Base-by-base conservation (phyloP, 2,329 filamentous ascomycete genomes). In the Microdochium paspali region DNA sequence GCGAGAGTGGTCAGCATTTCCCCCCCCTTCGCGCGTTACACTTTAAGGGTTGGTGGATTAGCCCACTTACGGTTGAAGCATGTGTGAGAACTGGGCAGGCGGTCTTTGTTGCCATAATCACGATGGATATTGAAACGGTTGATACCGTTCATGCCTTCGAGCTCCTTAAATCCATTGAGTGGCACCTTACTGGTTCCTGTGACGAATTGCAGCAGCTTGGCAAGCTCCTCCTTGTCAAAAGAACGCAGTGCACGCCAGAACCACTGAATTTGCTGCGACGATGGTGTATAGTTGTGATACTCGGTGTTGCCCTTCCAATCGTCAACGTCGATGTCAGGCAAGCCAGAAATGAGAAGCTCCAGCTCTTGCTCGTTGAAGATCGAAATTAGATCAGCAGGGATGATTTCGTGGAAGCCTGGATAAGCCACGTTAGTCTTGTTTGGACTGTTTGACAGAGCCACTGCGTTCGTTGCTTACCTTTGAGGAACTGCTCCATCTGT, bases 221-320 rank as follows among this genome's bases (percentile, higher is more conserved):
- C 93, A 51, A 89, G 87, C 70, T 98, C 94, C 71, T 98, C 94
- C 71, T 97, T 97, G 72, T 97, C 94, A 61, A 96, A 98, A 4
- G 90, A 95, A 58, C 93, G 84, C 40, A 98, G 82, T 24, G 93
- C 93, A 60, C 94, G 85, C 93, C 93, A 98, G 80, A 98, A 98
- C 93, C 93, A 98, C 65, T 97, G 90, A 50, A 98, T 95, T 64
- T 98, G 94, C 42, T 89, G 87, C 3, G 93, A 96, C 0, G 90
- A 91, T 26, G 88, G 85, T 4, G 82, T 89, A 71, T 98, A 98
- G 67, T 97, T 97, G 68, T 97, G 91, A 59, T 98, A 97, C 63
- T 98, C 94, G 2, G 91, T 95, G 68, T 96, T 95, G 69, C 87
- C 90, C 79, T 95, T 96, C 93, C 93, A 98, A 69, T 98, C 93